These are phyloP conservation scores for Geotrichum phurueaensis DNA, from an alignment of 1,139 yeast genomes.

Conservation along the genomic window DNA sequence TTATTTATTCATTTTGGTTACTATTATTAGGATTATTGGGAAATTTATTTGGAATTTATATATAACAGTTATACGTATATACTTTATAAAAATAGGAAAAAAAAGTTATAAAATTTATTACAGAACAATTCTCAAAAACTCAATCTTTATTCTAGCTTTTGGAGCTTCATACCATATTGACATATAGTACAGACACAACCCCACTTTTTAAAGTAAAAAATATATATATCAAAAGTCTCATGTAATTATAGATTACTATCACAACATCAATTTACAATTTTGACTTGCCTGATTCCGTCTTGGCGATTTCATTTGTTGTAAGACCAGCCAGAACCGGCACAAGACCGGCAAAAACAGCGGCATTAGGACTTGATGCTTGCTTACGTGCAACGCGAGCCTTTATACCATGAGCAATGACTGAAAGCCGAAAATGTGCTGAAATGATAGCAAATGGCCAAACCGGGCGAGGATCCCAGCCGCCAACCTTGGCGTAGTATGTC, in stretches of 20 bases:
- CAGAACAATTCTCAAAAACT: too few relatives aligned
- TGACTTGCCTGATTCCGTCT: constrained; percentile 7
- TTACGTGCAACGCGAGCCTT: constrained; percentile 57
- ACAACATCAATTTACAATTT: constrained; percentile 6
- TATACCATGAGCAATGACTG: constrained; percentile 63
- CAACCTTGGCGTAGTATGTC: constrained; percentile 22
- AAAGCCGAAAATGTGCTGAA: constrained; percentile 53
- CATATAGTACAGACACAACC: too few relatives aligned
- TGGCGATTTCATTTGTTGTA: constrained; percentile 30
- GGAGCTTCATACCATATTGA: neutral
- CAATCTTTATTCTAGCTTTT: too few relatives aligned
- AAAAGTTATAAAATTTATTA: neutral
- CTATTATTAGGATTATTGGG: neutral
- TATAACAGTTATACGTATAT: too few relatives aligned
- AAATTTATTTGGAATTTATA: neutral
- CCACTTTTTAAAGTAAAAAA: neutral
- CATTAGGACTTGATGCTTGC: constrained; percentile 55
- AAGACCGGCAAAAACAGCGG: constrained; percentile 42
- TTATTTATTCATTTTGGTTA: neutral
- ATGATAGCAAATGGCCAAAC: constrained; percentile 54
- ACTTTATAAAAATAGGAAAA: neutral
- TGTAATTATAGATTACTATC: neutral
- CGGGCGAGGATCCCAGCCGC: constrained; percentile 33
- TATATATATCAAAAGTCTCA: neutral
- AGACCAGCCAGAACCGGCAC: constrained; percentile 44